Percentiles rank a stretch among this genome's conserved stretches.
Conservation (phyloP, 2,329 filamentous ascomycete genomes). For the Ilyonectria sp. region DNA sequence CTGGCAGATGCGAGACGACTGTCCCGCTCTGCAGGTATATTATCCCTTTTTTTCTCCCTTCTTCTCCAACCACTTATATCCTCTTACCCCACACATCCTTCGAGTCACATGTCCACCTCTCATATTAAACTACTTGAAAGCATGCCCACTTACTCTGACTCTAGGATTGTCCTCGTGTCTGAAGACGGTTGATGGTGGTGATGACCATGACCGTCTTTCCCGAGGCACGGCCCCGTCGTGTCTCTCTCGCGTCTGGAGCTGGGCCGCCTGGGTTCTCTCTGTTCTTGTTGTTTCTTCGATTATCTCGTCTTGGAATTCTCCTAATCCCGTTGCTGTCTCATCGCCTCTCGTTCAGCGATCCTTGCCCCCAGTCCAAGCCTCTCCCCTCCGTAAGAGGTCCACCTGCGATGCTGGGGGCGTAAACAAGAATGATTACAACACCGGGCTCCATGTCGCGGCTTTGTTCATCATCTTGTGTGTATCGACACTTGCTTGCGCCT, state of each 20-base stretch:
- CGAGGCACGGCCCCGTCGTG: constrained; percentile 49
- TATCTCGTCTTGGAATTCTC: constrained; percentile 44
- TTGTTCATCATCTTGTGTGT: constrained; percentile 65
- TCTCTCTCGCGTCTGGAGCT: constrained; percentile 55
- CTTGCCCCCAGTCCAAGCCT: constrained; percentile 27
- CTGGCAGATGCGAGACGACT: constrained; percentile 50
- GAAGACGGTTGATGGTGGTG: constrained; percentile 56
- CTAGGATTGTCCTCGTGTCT: constrained; percentile 52
- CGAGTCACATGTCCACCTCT: background rate
- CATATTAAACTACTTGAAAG: background rate
- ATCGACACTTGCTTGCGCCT: constrained; percentile 64
- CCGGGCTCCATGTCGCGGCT: constrained; percentile 70
- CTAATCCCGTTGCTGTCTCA: constrained; percentile 17
- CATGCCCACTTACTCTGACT: constrained; percentile 14
- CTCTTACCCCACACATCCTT: constrained; percentile 18
- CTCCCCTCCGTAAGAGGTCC: constrained; percentile 45
- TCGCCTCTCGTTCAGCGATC: constrained; percentile 22
- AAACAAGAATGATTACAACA: constrained; percentile 64
- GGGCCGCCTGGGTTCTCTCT: constrained; percentile 60
- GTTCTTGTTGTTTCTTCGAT: constrained; percentile 56
- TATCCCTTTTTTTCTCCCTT: background rate
- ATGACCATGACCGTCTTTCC: constrained; percentile 56
- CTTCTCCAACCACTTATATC: background rate
- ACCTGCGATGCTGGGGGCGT: constrained; percentile 51
- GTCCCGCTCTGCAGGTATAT: constrained; percentile 48